phyloP scores from a whole-genome alignment of 1,284 basidiomycete genomes.

The Vanrija sp. region DNA sequence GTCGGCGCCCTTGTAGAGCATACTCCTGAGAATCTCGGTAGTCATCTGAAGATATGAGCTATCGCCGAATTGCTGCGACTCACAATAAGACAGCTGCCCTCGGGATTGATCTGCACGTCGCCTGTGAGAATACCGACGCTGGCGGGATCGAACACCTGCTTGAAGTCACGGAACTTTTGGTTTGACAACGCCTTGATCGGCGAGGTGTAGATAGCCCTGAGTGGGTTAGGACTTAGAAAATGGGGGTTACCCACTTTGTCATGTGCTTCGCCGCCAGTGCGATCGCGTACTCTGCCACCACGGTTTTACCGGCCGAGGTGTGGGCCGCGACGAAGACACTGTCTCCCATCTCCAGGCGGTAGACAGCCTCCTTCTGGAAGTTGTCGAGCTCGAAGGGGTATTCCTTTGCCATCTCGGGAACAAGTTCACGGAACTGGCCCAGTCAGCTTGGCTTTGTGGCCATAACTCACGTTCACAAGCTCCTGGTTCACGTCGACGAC shows the following conservation, averaged over 20 bases:
- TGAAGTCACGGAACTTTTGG: slow-evolving; percentile 99
- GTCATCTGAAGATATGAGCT: slow-evolving; percentile 60
- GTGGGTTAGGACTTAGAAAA: slow-evolving; percentile 2
- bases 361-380: slow-evolving; percentile 97
- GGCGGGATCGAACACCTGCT: slow-evolving; percentile 85
- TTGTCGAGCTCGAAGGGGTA: slow-evolving; percentile 83
- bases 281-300: slow-evolving; percentile 99
- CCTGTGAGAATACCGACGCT: slow-evolving; percentile 97
- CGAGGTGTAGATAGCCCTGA: slow-evolving; percentile 94
- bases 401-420: slow-evolving; percentile 54
- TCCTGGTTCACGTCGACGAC: slow-evolving; percentile 89
- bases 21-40: slow-evolving; percentile 97
- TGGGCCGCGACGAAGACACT: slow-evolving; percentile 98
- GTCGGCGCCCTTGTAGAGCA: slow-evolving; percentile 98
- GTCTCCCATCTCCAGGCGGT: slow-evolving; percentile 95
- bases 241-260: slow-evolving; percentile 70
- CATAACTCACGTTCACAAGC: slow-evolving; percentile 61
- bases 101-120: slow-evolving; percentile 98
- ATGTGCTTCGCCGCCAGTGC: slow-evolving; percentile 95
- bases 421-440: slow-evolving; percentile 48
- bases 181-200: slow-evolving; percentile 99
- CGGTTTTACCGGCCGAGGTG: slow-evolving; percentile 94
- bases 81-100: slow-evolving; percentile 89
- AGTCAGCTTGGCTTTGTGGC: not conserved
- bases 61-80: slow-evolving; percentile 17